Percentiles rank a stretch among this genome's conserved stretches.
Evolutionary conservation across 2,329 filamentous ascomycete species (phyloP).

Genomic region (Talaromyces funiculosus): DNA sequence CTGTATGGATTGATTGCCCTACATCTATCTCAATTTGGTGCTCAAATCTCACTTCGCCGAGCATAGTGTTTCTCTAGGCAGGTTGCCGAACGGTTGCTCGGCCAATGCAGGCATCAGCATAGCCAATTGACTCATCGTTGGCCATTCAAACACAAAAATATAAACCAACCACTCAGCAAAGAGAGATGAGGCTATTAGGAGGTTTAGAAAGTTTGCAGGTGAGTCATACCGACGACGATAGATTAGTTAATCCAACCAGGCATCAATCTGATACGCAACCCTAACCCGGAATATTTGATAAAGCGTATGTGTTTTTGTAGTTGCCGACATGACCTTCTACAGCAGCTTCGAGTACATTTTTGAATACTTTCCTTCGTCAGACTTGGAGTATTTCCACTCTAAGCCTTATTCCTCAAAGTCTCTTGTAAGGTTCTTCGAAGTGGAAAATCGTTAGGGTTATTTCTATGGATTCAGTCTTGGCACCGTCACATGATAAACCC

Average conservation of each 20-base stretch:
- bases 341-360: no score
- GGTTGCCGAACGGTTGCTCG: neutral
- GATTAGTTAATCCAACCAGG: neutral
- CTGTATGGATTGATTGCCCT: no score
- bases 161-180: neutral
- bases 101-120: neutral
- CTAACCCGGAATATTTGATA: neutral
- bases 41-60: neutral
- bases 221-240: neutral
- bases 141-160: neutral
- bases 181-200: neutral
- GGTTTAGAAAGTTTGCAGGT: neutral
- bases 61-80: neutral
- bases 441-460: neutral
- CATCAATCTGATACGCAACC: neutral
- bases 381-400: no score
- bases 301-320: neutral
- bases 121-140: neutral
- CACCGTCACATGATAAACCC: slow-evolving; percentile 4
- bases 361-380: no score
- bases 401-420: neutral
- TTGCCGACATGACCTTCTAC: no score
- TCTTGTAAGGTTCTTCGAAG: no score
- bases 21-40: neutral
- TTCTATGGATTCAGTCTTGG: neutral